A percentile compares a stretch with the other conserved stretches of the same genome.
Conservation (phyloP, 257 asterid genomes). For the Mentha longifolia region DNA sequence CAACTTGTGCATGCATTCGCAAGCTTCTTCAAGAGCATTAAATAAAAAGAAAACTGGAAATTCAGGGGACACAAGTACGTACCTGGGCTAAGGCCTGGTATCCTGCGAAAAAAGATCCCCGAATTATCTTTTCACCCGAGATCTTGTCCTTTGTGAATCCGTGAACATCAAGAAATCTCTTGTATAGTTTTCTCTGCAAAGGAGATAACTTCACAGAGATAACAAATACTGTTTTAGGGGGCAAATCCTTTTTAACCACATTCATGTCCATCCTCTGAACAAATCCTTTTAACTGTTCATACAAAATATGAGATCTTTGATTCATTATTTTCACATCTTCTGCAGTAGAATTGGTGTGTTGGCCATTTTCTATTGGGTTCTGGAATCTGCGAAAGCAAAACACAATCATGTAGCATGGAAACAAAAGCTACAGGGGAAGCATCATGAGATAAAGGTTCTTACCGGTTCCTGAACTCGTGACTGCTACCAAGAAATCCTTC, state of each 20-base stretch:
- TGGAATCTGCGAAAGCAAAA: conserved; percentile 71
- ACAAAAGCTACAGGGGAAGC: conserved; percentile 24
- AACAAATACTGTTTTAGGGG: conserved; percentile 92
- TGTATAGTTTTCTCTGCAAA: conserved; percentile 81
- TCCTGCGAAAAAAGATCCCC: conserved; percentile 87
- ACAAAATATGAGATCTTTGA: conserved; percentile 96
- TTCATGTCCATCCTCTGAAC: conserved; percentile 99
- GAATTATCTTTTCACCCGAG: conserved; percentile 77
- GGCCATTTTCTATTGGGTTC: conserved; percentile 98
- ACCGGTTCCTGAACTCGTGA: conserved; percentile 96
- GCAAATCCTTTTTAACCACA: conserved; percentile 90
- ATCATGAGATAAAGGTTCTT: conserved; percentile 29
- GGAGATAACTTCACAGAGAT: conserved; percentile 89
- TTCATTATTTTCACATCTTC: conserved; percentile 96
- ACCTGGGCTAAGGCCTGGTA: conserved; percentile 99
- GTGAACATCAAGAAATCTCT: conserved; percentile 91
- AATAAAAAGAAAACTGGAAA: conserved; percentile 13
- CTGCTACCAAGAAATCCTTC: conserved; percentile 99
- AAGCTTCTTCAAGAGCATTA: conserved; percentile 14
- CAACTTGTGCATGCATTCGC: neutral
- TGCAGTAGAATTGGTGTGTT: conserved; percentile 89
- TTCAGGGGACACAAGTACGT: conserved; percentile 21
- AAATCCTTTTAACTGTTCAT: conserved; percentile 93
- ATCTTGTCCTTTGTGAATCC: conserved; percentile 87
- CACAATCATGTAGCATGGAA: conserved; percentile 32